phyloP scores from a whole-genome alignment of 495 filamentous ascomycete genomes.

The Opeltia flavorubescens region DNA sequence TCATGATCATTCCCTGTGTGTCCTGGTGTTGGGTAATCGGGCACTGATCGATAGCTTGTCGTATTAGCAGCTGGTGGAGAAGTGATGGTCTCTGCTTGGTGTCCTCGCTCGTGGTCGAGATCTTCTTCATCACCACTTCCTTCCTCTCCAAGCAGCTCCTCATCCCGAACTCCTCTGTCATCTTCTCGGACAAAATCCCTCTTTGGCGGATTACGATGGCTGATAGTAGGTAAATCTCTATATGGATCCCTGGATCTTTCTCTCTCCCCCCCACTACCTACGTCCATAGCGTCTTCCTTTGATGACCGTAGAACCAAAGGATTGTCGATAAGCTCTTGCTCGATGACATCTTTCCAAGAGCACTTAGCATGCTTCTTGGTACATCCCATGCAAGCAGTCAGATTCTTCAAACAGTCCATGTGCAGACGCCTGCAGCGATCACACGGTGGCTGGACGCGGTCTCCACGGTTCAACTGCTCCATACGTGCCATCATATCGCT shows the following conservation, averaged over 20 bases:
- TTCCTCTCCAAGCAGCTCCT: constrained; percentile 16
- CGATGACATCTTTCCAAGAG: constrained; percentile 61
- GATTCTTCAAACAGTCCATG: constrained; percentile 71
- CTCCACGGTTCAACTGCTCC: constrained; percentile 59
- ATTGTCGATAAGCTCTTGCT: constrained; percentile 44
- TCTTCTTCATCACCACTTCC: constrained; percentile 11
- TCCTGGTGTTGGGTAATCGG: neutral
- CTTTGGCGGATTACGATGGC: neutral
- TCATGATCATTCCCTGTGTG: neutral
- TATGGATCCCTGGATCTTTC: constrained; percentile 1
- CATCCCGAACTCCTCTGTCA: constrained; percentile 11
- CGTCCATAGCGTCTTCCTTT: constrained; percentile 4
- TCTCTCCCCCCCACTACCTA: constrained; percentile 8
- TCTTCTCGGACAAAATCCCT: neutral
- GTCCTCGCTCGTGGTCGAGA: neutral
- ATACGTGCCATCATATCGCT: constrained; percentile 57
- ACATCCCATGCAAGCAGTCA: constrained; percentile 74
- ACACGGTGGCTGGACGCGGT: constrained; percentile 61
- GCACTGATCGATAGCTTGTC: neutral
- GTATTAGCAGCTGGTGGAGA: neutral
- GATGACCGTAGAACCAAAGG: constrained; percentile 9
- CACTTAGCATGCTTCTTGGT: constrained; percentile 83
- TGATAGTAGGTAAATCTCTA: neutral
- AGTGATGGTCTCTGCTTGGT: neutral
- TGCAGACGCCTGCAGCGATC: constrained; percentile 68